Evolutionary conservation across 495 filamentous ascomycete genomes (phyloP), one percentile per base, ranked within the genome.

Genomic region (Penicillium ucsense): DNA sequence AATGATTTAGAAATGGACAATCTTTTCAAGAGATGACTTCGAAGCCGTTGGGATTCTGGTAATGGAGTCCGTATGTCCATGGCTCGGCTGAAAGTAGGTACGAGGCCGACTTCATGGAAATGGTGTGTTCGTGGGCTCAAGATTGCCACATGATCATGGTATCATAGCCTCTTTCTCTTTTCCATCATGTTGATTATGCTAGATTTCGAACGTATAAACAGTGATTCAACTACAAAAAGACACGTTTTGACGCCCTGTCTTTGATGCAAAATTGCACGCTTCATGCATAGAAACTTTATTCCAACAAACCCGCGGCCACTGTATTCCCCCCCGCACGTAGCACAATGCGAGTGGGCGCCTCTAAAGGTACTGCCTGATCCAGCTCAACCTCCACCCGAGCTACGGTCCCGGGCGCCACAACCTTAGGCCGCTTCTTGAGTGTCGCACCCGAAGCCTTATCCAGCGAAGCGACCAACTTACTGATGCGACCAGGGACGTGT

Each of bases 271-370:
- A 20, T 20, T 20, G 20, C 20, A 2, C 20, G 20, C 20, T 20
- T 20, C 20, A 20, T 20, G 20, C 20, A 20, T 20, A 2, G 20
- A 20, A 20, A 20, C 20, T 32, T 59, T 73, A 87, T 61, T 92
- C 88, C 50, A 95, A 63, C 51, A 95, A 70, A 20, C 91, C 91
- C 31, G 89, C 90, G 5, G 88, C 90, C 35, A 96, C 73, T 31
- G 90, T 96, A 45, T 84, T 74, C 5, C 91, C 91, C 43, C 78
- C 81, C 44, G 76, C 80, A 46, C 92, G 73, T 34, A 98, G 62
- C n/a, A 97, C 83, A 42, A 97, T 79, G 57, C 85, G 74, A 35
- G 79, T 81, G 2, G 84, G 85, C 3, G 72, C 75, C 64, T 95
- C 91, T 31, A 96, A 59, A 11, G 91, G 89, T 45, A 89, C 81